Evolutionary conservation across 208 protist species (phyloP).

Genomic region (Crithidia thermophila): DNA sequence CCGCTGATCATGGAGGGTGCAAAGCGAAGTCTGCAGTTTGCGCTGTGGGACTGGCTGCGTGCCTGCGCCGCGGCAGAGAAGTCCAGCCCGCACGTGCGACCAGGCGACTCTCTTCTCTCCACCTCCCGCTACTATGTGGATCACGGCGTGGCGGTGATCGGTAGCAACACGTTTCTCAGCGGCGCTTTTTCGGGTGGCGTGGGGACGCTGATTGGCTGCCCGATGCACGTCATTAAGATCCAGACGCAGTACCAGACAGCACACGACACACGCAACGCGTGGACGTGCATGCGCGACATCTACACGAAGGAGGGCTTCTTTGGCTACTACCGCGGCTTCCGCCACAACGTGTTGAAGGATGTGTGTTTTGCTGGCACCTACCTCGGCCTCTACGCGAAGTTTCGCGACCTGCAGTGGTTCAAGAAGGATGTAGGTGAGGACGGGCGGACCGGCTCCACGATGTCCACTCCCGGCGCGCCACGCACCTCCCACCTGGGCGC

Average conservation of each 20-base stretch:
- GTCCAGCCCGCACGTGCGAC: too few relatives aligned
- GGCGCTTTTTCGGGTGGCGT: slow-evolving; percentile 77
- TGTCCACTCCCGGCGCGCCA: neutral
- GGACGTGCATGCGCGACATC: slow-evolving; percentile 73
- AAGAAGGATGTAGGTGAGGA: neutral
- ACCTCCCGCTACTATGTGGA: neutral
- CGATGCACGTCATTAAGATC: slow-evolving; percentile 91
- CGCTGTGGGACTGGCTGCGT: slow-evolving; percentile 75
- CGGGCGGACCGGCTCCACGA: neutral
- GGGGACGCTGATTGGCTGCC: slow-evolving; percentile 87
- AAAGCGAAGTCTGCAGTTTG: slow-evolving; percentile 89
- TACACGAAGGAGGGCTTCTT: slow-evolving; percentile 49
- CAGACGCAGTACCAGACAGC: slow-evolving; percentile 76
- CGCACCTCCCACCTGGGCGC: slow-evolving; percentile 28
- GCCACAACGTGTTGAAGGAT: slow-evolving; percentile 76
- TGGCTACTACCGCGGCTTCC: slow-evolving; percentile 84
- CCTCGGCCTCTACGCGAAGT: slow-evolving; percentile 72
- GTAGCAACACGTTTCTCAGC: slow-evolving; percentile 58
- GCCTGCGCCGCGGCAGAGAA: slow-evolving; percentile 1
- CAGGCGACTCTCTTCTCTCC: too few relatives aligned
- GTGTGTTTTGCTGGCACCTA: slow-evolving; percentile 76
- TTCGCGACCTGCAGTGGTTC: slow-evolving; percentile 21
- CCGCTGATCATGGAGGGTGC: slow-evolving; percentile 79
- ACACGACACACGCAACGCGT: slow-evolving; percentile 61
- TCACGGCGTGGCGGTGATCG: slow-evolving; percentile 23